Evolutionary conservation across 805 yeast species (phyloP).

Genomic region (Metschnikowia hibisci): DNA sequence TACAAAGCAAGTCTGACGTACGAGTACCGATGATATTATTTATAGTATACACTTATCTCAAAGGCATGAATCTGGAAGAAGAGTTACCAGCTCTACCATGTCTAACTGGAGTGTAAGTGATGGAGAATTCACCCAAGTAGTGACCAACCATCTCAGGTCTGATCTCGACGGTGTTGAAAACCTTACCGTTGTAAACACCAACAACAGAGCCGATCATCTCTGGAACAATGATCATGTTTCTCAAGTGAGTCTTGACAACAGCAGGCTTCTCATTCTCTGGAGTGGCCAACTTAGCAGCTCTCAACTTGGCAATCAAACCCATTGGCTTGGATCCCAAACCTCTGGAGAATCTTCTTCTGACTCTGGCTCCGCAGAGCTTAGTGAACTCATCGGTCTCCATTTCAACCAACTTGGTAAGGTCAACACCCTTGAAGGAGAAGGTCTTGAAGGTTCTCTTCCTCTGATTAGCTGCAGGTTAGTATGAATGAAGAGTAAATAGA

Average conservation of each 20-base stretch:
- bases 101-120: slow-evolving; percentile 98
- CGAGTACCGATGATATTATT: slow-evolving; percentile 20
- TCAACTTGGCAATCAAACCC: slow-evolving; percentile 95
- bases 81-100: slow-evolving; percentile 97
- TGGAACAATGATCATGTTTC: slow-evolving; percentile 98
- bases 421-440: slow-evolving; percentile 99
- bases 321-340: slow-evolving; percentile 94
- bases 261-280: slow-evolving; percentile 95
- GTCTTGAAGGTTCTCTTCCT: slow-evolving; percentile 93
- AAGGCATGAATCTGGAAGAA: slow-evolving; percentile 75
- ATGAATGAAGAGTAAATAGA: background rate
- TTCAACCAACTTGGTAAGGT: slow-evolving; percentile 88
- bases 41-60: slow-evolving; percentile 32
- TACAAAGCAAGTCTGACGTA: no score
- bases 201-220: slow-evolving; percentile 99
- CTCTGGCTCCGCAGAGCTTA: slow-evolving; percentile 96
- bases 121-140: slow-evolving; percentile 99
- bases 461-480: slow-evolving; percentile 45
- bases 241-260: slow-evolving; percentile 96
- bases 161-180: slow-evolving; percentile 97
- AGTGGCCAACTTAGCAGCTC: slow-evolving; percentile 92
- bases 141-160: slow-evolving; percentile 99
- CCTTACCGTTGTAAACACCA: slow-evolving; percentile 99
- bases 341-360: slow-evolving; percentile 99
- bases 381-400: slow-evolving; percentile 95